phyloP scores from a whole-genome alignment of 305 asterid species.

The Fraxinus albicans region DNA sequence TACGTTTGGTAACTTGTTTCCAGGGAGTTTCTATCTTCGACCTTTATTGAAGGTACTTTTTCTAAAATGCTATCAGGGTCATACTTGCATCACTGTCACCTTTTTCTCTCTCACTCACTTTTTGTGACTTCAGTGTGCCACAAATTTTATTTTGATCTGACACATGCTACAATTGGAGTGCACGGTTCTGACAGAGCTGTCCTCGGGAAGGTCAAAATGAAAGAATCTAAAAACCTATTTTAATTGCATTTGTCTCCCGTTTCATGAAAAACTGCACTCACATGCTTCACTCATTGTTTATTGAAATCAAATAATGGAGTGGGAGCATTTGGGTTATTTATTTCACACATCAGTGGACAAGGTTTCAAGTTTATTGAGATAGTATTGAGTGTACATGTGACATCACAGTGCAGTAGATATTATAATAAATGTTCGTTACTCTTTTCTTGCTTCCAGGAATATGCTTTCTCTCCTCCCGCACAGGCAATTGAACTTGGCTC shows the following conservation, averaged over 20 bases:
- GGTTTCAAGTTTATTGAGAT: constrained; percentile 18
- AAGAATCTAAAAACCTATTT: constrained; percentile 17
- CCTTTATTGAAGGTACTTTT: constrained; percentile 84
- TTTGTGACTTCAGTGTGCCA: constrained; percentile 8
- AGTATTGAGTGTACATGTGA: constrained; percentile 17
- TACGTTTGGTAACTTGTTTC: constrained; percentile 73
- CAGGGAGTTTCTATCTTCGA: constrained; percentile 95
- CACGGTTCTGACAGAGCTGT: not conserved
- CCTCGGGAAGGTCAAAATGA: constrained; percentile 5
- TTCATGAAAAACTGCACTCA: constrained; percentile 13
- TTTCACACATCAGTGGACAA: constrained; percentile 5
- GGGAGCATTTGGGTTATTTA: constrained; percentile 7
- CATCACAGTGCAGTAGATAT: constrained; percentile 14
- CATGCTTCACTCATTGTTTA: constrained; percentile 13
- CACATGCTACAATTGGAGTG: not conserved
- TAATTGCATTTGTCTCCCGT: constrained; percentile 13
- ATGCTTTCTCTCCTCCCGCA: constrained; percentile 92
- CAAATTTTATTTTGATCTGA: constrained; percentile 11
- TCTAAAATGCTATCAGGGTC: not conserved
- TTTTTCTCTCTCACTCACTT: not conserved
- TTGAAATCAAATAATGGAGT: constrained; percentile 12
- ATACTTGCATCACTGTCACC: constrained; percentile 9
- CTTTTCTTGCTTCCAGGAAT: constrained; percentile 61
- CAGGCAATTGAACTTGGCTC: constrained; percentile 86
- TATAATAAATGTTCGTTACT: constrained; percentile 21